Percentiles rank a stretch among this genome's conserved stretches.
phyloP scores from a whole-genome alignment of 108 stramenopile species.

The Thalassiosira profunda region DNA sequence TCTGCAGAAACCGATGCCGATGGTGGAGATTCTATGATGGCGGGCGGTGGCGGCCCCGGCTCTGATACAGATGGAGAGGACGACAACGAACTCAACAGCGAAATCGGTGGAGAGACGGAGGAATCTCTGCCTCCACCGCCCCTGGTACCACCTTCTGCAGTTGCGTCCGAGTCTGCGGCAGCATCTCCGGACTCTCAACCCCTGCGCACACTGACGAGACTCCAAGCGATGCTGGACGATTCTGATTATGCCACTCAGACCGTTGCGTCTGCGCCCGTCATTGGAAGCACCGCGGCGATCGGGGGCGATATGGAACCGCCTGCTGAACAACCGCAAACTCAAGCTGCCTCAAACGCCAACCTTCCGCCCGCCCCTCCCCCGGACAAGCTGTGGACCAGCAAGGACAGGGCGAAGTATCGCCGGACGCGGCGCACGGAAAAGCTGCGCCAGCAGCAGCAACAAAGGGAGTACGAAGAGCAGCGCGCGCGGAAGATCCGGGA shows the following conservation, averaged over 20 bases:
- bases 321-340: conserved; percentile 5
- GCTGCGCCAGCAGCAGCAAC: conserved; percentile 27
- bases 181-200: conserved; percentile 57
- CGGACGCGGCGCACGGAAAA: conserved; percentile 44
- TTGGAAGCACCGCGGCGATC: too few relatives aligned
- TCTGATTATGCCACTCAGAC: conserved; percentile 80
- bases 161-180: background rate
- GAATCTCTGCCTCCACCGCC: background rate
- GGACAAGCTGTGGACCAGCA: conserved; percentile 79
- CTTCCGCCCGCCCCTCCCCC: background rate
- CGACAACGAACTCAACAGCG: too few relatives aligned
- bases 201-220: conserved; percentile 70
- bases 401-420: conserved; percentile 82
- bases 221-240: conserved; percentile 89
- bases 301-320: too few relatives aligned
- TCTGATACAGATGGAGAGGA: conserved; percentile 34
- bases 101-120: background rate
- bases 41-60: conserved; percentile 13
- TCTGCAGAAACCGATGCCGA: background rate
- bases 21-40: too few relatives aligned
- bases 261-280: conserved; percentile 13
- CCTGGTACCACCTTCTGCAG: background rate
- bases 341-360: too few relatives aligned
- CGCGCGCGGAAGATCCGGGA: conserved; percentile 31
- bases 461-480: conserved; percentile 18